A percentile compares a stretch with the other conserved stretches of the same genome.
phyloP scores from a whole-genome alignment of 331 rosid genomes.

The Malus hybrid region DNA sequence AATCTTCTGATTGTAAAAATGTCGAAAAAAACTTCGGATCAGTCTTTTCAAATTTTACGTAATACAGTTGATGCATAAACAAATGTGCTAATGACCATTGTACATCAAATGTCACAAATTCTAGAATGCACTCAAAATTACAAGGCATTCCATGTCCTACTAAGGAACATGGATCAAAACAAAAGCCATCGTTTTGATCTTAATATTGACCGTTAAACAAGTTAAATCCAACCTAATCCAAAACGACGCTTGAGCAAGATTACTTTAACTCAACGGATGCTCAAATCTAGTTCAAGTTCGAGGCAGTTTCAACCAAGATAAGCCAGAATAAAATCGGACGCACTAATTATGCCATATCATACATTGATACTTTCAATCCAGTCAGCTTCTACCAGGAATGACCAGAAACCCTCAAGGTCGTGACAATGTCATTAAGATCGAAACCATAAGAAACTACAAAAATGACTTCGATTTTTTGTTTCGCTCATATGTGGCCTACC shows the following conservation, averaged over 20 bases:
- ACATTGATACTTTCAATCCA: not conserved
- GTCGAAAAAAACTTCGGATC: too few relatives aligned
- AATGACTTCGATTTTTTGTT: not conserved
- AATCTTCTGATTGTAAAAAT: too few relatives aligned
- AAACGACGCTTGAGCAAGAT: not conserved
- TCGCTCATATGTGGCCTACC: not conserved
- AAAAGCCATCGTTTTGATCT: not conserved
- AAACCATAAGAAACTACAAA: not conserved
- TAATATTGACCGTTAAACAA: too few relatives aligned
- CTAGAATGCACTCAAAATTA: not conserved
- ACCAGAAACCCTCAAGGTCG: not conserved
- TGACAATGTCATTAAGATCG: not conserved
- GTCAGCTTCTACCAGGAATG: not conserved
- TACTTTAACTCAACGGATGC: not conserved
- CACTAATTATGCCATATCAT: not conserved
- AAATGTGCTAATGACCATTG: too few relatives aligned
- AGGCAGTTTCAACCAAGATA: not conserved
- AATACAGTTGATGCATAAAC: too few relatives aligned
- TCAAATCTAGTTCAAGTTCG: not conserved
- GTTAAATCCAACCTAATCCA: not conserved
- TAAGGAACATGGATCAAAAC: not conserved
- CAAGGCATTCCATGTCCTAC: not conserved
- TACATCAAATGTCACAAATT: too few relatives aligned
- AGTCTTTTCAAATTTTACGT: too few relatives aligned
- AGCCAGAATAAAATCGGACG: not conserved